Evolutionary conservation across 2,329 filamentous ascomycete genomes (phyloP), one percentile per base, ranked within the genome.

Genomic region (Dactylonectria macrodidyma): DNA sequence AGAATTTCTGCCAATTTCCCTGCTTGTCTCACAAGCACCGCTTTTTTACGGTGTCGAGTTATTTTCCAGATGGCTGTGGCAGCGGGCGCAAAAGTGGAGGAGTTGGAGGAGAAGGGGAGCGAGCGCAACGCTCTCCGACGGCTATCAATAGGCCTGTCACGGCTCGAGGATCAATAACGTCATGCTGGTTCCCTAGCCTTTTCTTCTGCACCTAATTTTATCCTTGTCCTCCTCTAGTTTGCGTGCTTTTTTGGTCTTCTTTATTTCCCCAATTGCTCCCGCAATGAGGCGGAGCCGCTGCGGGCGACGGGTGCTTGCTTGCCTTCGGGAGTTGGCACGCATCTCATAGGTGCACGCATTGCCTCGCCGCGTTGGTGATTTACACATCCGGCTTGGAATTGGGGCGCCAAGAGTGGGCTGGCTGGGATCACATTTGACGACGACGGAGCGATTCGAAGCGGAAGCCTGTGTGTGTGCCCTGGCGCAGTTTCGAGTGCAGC

Each of bases 281-380:
- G 51, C 30, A 38, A 7, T 30, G 10, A 54, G 51, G 51, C 51
- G 22, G n/a, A 54, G 19, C 14, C 50, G 11, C 19, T 16, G 50
- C 19, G 59, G 36, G 48, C 36, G 26, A 38, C 48, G n/a, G 24
- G 48, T 46, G 24, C 3, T 54, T 52, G 41, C 57, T 50, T 50
- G 57, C 38, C 36, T 61, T 52, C 48, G 50, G 59, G 48, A 10
- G 47, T 55, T 55, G 19, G 24, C 38, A 10, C 34, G 34, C 59
- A 36, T 16, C 41, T 44, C 10, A 38, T 33, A 33, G 48, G 50
- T n/a, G n/a, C 16, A 44, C 16, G 19, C 16, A 34, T 54, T 8
- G 22, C 51, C 51, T 54, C 36, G 30, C 51, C 51, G 30, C 16
- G 50, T 11, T 54, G 51, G 36, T 38, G 51, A 54, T 38, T 33